Percentiles rank a stretch among this genome's conserved stretches.
phyloP scores from a whole-genome alignment of 2,329 filamentous ascomycete species.

The Penicillium hesseltinei region DNA sequence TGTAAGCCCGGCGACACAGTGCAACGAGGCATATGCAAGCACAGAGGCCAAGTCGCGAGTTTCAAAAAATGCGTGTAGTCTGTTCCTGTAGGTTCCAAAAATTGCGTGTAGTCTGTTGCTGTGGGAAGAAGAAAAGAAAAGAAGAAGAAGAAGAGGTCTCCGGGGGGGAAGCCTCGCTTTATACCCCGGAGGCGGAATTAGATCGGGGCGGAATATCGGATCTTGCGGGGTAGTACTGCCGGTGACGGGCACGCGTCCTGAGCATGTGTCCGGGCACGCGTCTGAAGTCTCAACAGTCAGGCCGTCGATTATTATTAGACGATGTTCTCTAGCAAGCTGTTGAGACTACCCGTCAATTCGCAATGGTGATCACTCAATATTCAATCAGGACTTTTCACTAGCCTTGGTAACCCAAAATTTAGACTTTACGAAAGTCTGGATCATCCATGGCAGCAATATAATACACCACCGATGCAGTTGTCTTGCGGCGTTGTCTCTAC shows the following conservation, averaged over 20 bases:
- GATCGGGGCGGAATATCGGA: too few species aligned
- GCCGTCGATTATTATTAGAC: too few species aligned
- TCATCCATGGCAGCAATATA: neutral
- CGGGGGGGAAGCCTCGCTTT: neutral
- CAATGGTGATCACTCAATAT: neutral
- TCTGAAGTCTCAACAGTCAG: too few species aligned
- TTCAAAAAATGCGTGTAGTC: too few species aligned
- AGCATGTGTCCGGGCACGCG: too few species aligned
- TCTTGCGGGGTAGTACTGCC: neutral
- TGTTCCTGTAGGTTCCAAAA: too few species aligned
- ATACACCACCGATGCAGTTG: neutral
- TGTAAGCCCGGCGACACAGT: slow-evolving; percentile 74
- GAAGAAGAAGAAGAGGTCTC: neutral
- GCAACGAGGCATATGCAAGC: slow-evolving; percentile 65
- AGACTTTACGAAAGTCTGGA: neutral
- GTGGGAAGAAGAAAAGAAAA: neutral
- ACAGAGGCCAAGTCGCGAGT: slow-evolving; percentile 57
- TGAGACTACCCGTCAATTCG: too few species aligned
- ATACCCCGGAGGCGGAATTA: neutral
- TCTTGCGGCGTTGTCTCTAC: neutral
- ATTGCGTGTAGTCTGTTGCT: too few species aligned
- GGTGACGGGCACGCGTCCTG: too few species aligned
- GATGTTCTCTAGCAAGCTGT: too few species aligned
- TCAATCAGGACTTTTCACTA: neutral
- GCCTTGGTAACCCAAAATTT: neutral